A percentile compares a stretch with the other conserved stretches of the same genome.
Evolutionary conservation across 495 filamentous ascomycete species (phyloP).

Genomic region (Aspergillus sclerotiicarbonarius): DNA sequence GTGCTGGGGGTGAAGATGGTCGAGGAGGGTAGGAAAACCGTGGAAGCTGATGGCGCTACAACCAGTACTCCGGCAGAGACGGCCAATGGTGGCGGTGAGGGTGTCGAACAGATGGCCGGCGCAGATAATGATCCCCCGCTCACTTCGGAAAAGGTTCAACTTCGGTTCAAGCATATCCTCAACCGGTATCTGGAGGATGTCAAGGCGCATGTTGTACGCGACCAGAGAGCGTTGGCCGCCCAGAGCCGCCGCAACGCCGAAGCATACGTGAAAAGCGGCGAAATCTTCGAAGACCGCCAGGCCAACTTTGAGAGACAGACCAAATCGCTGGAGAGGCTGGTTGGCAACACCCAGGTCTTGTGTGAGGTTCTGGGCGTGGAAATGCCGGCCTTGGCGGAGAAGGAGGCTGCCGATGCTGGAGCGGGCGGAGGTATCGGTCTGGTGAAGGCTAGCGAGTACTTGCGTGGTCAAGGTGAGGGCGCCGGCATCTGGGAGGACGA

Average conservation of each 20-base stretch:
- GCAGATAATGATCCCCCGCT: constrained; percentile 66
- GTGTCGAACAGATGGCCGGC: constrained; percentile 35
- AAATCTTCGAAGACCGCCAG: constrained; percentile 98
- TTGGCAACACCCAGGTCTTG: constrained; percentile 86
- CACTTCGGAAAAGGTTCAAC: constrained; percentile 69
- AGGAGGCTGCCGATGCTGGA: constrained; percentile 62
- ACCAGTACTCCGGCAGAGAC: constrained; percentile 47
- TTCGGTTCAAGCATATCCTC: constrained; percentile 84
- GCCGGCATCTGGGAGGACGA: constrained; percentile 99
- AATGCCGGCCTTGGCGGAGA: constrained; percentile 89
- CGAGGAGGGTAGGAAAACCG: constrained; percentile 75
- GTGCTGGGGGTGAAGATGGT: constrained; percentile 73
- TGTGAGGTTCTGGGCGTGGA: constrained; percentile 87
- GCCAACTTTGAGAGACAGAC: constrained; percentile 90
- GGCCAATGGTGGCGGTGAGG: constrained; percentile 40
- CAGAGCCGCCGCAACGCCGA: constrained; percentile 95
- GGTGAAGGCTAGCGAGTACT: constrained; percentile 89
- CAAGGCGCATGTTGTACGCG: constrained; percentile 80
- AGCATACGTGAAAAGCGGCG: constrained; percentile 96
- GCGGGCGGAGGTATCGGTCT: constrained; percentile 82
- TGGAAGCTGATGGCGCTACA: constrained; percentile 81
- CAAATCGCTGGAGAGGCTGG: constrained; percentile 86
- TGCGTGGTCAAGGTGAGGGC: constrained; percentile 85
- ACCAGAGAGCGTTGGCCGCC: constrained; percentile 78
- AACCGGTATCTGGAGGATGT: constrained; percentile 91